Conservation (phyloP, 192 early-diverging fungal genomes). For the Podila epigama region DNA sequence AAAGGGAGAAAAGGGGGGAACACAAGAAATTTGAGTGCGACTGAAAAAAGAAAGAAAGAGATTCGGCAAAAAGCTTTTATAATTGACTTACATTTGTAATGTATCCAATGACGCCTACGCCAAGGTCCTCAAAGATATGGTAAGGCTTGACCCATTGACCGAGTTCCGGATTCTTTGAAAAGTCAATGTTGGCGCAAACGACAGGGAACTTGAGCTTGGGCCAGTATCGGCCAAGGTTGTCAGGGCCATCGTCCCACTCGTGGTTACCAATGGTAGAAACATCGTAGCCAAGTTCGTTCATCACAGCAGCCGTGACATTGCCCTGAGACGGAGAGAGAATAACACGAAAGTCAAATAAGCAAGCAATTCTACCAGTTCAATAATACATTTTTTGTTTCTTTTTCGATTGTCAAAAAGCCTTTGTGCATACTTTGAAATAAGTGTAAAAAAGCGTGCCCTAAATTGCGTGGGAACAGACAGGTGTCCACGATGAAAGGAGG, state of each 20-base stretch:
- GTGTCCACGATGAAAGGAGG: neutral
- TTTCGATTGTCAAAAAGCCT: neutral
- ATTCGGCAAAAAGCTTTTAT: no score
- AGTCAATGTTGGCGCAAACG: slow-evolving; percentile 73
- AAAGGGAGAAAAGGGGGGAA: neutral
- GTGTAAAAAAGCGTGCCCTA: slow-evolving; percentile 72
- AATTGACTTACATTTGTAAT: slow-evolving; percentile 56
- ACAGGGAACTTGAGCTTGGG: slow-evolving; percentile 67
- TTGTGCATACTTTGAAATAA: slow-evolving; percentile 60
- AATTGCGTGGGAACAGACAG: neutral
- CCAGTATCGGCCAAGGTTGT: slow-evolving; percentile 59
- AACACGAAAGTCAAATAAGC: neutral
- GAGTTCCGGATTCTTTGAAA: slow-evolving; percentile 52
- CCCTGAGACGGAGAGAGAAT: slow-evolving; percentile 32
- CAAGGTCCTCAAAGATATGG: slow-evolving; percentile 68
- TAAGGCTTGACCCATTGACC: slow-evolving; percentile 68
- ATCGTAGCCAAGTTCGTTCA: slow-evolving; percentile 73
- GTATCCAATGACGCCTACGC: slow-evolving; percentile 74
- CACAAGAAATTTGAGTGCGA: no score
- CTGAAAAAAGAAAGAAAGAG: no score
- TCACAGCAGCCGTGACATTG: slow-evolving; percentile 59
- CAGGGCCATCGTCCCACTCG: slow-evolving; percentile 77
- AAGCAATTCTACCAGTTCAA: neutral
- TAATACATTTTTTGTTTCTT: neutral
- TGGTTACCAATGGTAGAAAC: slow-evolving; percentile 69